Base-by-base conservation (phyloP, 139 green algal genomes). In the Chlorella sp. region DNA sequence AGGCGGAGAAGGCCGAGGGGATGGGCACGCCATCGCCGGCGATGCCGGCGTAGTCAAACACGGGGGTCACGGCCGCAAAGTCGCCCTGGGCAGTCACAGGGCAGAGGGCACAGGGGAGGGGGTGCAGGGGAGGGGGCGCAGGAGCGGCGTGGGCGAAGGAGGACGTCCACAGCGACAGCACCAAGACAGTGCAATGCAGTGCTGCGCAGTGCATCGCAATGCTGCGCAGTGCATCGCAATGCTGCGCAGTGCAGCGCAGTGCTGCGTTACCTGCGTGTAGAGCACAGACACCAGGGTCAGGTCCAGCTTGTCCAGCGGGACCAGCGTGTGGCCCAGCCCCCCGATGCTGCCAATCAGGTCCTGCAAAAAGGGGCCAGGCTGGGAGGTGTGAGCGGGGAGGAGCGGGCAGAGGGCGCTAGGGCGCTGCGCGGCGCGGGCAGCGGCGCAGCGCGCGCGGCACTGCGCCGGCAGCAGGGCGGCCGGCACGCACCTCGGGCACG, bases 271-370 rank as follows among this genome's bases (percentile, higher is more conserved):
- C 40, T 89, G 85, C 23, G 83, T 90, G 76, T 93, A 95, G 23
- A 93, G 70, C 35, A 95, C 77, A 41, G 68, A 83, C 60, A 93
- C 85, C 35, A 87, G 84, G n/a, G 85, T 85, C 67, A 95, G 79
- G 77, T 97, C 93, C 3, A 96, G 66, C 8, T 85, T 84, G 55
- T 96, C 87, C 40, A 97, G 72, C 4, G 90, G 92, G 3, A 95
- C 86, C 72, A 93, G 74, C 31, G 82, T 68, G 36, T 74, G 61
- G 67, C 71, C 73, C 36, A 85, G 38, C 25, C 74, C 46, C 38
- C 67, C 67, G 33, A 84, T 81, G 73, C 79, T 67, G 50, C 75
- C 75, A 15, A 75, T 82, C 25, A 78, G 65, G 50, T 46, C 59
- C 69, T 83, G 71, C 51, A 62, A 62, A 21, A 62, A 53, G 9